Evolutionary conservation across 306 rosid genomes (phyloP).

Genomic region (Rosa lucieae): DNA sequence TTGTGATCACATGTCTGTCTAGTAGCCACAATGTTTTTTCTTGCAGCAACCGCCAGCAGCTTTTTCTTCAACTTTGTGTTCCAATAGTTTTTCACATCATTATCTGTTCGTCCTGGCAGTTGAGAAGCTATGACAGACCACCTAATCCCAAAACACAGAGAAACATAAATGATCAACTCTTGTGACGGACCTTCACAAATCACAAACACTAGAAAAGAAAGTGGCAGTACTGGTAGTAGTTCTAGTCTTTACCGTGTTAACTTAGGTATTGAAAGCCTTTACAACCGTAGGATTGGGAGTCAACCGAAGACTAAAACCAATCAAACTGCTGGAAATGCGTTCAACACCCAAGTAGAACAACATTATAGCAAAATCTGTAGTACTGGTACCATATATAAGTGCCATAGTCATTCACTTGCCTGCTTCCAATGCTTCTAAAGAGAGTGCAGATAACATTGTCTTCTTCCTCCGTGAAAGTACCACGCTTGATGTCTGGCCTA

Average conservation of each 20-base stretch:
- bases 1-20: background rate
- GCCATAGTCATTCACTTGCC: conserved; percentile 29
- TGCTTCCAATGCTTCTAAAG: conserved; percentile 36
- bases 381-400: background rate
- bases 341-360: background rate
- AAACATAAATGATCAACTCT: background rate
- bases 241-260: too few relatives aligned
- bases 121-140: conserved; percentile 56
- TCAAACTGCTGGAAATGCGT: background rate
- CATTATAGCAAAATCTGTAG: background rate
- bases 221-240: background rate
- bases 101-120: conserved; percentile 53
- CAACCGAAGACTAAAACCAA: too few relatives aligned
- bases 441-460: conserved; percentile 39
- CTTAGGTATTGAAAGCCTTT: too few relatives aligned
- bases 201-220: background rate
- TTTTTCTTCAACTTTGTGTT: conserved; percentile 53
- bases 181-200: background rate
- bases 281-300: too few relatives aligned
- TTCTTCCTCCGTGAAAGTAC: conserved; percentile 45
- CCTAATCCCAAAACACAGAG: conserved; percentile 21
- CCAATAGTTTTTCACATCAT: conserved; percentile 53
- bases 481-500: conserved; percentile 49
- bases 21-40: background rate
- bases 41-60: conserved; percentile 6